Base-by-base conservation (phyloP, 768 basidiomycete genomes). In the Pluteus cervinus region DNA sequence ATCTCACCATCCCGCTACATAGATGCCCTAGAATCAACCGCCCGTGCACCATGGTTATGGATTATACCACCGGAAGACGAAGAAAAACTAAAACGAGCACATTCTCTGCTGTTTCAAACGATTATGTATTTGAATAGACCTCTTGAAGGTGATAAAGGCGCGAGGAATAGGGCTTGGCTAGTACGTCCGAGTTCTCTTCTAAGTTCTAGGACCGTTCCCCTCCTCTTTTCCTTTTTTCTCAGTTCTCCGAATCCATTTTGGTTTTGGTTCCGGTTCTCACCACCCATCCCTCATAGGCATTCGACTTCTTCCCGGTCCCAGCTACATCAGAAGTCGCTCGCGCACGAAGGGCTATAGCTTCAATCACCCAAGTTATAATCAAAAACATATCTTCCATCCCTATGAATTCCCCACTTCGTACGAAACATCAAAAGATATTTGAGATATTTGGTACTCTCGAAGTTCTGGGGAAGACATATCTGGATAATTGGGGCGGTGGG, bases 291-390 rank as follows among this genome's bases (percentile, higher is more conserved):
- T n/a, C n/a, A n/a, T 24, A 56, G 55, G 51, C 45, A n/a, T 57
- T 57, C 29, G 40, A 14, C n/a, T 38, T 48, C 6, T 50, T 51
- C 12, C 31, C 47, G 11, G 54, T 45, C 8, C 36, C 52, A 10
- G 33, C 48, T 16, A 41, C 49, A 24, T 56, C 54, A 4, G 54
- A 56, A 29, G 56, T 57, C 9, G 53, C 50, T 4, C 49, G 54
- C 10, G 56, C 54, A 6, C 36, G 56, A 10, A 33, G 31, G 16
- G 54, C 56, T 1, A 42, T 53, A 3, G 42, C 42, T 17, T 25
- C 28, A 15, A 47, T 57, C 22, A 28, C 46, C 2, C 42, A 41
- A 15, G 54, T 53, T 11, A 30, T 47, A n/a, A 46, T 55, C 1
- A 36, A 40, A 7, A 41, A 56, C 20, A 36, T 57, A 11, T 49